A percentile compares a stretch with the other conserved stretches of the same genome.
phyloP scores from a whole-genome alignment of 208 protist genomes.

The Trypanosoma melophagium region DNA sequence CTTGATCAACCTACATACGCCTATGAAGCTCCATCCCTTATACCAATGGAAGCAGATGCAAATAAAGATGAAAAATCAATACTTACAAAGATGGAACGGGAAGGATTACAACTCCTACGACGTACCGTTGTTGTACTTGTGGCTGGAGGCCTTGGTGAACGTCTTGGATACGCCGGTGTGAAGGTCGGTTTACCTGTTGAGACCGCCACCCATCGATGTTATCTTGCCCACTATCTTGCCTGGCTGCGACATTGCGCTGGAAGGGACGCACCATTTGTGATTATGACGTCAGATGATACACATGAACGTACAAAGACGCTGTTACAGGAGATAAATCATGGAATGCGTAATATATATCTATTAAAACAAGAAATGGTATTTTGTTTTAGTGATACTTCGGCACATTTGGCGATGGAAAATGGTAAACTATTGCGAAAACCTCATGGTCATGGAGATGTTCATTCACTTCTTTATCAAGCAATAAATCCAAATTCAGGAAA shows the following conservation, averaged over 20 bases:
- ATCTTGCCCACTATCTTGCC: constrained; percentile 80
- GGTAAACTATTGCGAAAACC: constrained; percentile 84
- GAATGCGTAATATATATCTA: constrained; percentile 63
- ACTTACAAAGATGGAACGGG: constrained; percentile 49
- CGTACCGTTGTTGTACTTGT: constrained; percentile 88
- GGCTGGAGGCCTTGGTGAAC: constrained; percentile 91
- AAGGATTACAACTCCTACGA: constrained; percentile 39
- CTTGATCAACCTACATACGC: constrained; percentile 64
- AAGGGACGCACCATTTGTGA: constrained; percentile 73
- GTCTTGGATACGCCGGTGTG: constrained; percentile 89
- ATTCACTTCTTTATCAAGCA: constrained; percentile 76
- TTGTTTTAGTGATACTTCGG: constrained; percentile 74
- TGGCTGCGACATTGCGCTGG: constrained; percentile 55
- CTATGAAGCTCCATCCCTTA: constrained; percentile 61
- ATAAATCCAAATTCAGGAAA: constrained; percentile 25
- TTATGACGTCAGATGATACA: constrained; percentile 95
- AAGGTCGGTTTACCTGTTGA: constrained; percentile 90
- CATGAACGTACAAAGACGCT: constrained; percentile 78
- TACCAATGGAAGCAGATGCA: no score
- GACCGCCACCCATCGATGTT: constrained; percentile 69
- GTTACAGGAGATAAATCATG: constrained; percentile 55
- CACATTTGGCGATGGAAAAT: constrained; percentile 61
- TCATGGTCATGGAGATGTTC: constrained; percentile 95
- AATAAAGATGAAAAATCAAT: no score
- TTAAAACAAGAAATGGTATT: constrained; percentile 91